These are phyloP conservation scores for Cerioporus squamosus DNA, from an alignment of 1,284 basidiomycete species.

Conservation along the genomic window DNA sequence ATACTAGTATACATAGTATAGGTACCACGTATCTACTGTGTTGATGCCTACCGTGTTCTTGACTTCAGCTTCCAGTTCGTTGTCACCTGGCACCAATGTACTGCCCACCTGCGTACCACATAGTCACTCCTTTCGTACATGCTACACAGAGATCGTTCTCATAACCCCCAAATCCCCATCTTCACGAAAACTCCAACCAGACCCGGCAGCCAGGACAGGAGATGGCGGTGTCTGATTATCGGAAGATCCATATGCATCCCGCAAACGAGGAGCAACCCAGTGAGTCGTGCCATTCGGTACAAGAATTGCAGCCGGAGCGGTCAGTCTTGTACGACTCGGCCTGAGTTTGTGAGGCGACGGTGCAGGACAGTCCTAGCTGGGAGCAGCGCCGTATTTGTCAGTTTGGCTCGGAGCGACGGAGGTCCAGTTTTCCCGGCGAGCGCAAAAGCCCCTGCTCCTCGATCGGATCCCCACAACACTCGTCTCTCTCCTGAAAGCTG, in stretches of 20 bases:
- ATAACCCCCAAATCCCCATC: too few species aligned
- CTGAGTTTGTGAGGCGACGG: neutral
- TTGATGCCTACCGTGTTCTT: too few species aligned
- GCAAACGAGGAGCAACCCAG: neutral
- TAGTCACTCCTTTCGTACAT: too few species aligned
- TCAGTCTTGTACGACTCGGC: slow-evolving; percentile 1
- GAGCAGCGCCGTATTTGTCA: neutral
- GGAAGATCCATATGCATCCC: neutral
- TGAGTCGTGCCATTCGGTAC: neutral
- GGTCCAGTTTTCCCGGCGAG: slow-evolving; percentile 11
- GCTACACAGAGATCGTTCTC: too few species aligned
- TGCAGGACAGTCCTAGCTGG: neutral
- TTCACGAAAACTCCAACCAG: too few species aligned
- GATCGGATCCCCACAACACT: neutral
- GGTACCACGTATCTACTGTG: too few species aligned
- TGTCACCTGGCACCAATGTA: too few species aligned
- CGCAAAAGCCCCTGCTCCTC: neutral
- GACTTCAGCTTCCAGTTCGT: too few species aligned
- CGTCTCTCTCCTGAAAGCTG: too few species aligned
- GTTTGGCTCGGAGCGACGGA: slow-evolving; percentile 3
- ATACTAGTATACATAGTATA: too few species aligned
- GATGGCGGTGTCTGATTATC: neutral
- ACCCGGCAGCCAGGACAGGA: too few species aligned
- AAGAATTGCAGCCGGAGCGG: neutral
- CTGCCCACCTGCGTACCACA: too few species aligned